A percentile compares a stretch with the other conserved stretches of the same genome.
Evolutionary conservation across 257 asterid species (phyloP).

Genomic region (Nicotiana tabacum): DNA sequence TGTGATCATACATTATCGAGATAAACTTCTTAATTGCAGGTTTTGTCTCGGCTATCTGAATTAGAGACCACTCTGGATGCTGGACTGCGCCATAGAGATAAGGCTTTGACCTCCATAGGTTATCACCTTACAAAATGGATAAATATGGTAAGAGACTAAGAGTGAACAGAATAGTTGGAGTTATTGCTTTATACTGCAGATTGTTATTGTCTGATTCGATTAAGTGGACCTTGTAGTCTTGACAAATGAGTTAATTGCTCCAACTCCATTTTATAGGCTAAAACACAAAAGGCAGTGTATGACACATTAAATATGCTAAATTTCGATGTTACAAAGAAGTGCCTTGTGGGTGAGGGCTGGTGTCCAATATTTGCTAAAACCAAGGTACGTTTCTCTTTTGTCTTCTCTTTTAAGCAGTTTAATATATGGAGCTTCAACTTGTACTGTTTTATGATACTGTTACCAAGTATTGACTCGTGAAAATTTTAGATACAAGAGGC

Average conservation of each 20-base stretch:
- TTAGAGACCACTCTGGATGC: constrained; percentile 89
- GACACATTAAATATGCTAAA: constrained; percentile 92
- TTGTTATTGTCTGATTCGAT: neutral
- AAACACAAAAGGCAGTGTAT: constrained; percentile 87
- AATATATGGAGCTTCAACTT: neutral
- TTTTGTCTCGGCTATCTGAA: constrained; percentile 80
- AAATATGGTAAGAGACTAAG: constrained; percentile 40
- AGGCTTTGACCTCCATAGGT: constrained; percentile 73
- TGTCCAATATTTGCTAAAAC: constrained; percentile 87
- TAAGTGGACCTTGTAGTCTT: constrained; percentile 1
- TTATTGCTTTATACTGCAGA: neutral
- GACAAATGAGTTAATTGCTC: constrained; percentile 19
- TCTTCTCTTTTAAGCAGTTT: neutral
- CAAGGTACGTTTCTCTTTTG: constrained; percentile 36
- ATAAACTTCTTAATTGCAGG: constrained; percentile 43
- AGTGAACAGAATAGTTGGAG: constrained; percentile 1
- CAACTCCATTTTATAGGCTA: constrained; percentile 56
- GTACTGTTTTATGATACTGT: neutral
- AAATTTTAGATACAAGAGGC: constrained; percentile 81
- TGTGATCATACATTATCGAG: neutral
- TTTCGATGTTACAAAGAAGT: constrained; percentile 95
- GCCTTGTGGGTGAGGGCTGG: constrained; percentile 99
- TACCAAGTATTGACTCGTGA: constrained; percentile 14
- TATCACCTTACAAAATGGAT: constrained; percentile 81
- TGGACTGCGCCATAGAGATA: constrained; percentile 73